Base-by-base conservation (phyloP, 2,329 filamentous ascomycete species). In the Fusarium beomiforme region DNA sequence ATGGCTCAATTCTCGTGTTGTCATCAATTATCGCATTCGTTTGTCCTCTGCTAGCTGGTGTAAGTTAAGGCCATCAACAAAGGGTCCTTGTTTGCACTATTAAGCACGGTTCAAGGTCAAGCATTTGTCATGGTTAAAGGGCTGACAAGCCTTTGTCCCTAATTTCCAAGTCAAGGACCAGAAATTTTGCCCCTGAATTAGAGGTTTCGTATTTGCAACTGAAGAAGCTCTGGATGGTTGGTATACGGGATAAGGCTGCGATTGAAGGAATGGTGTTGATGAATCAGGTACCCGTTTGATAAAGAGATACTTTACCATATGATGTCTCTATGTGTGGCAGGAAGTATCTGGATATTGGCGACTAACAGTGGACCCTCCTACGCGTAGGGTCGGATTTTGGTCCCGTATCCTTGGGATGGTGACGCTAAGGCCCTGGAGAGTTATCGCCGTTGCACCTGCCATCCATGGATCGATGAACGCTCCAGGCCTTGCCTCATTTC, bases 291-390 rank as follows among this genome's bases (percentile, higher is more conserved):
- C 39, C 62, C 34, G 43, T 1, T 14, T 41, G 57, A 47, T 59
- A 67, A 46, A 54, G 36, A n/a, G 39, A 37, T 71, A 70, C 68
- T 36, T 58, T 44, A n/a, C 23, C 12, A 17, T 24, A 23, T 33
- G 37, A 39, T 49, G 53, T 46, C 23, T 16, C 23, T 39, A 17
- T 26, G 29, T 24, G 23, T 39, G 11, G 44, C 43, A 21, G 33
- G 36, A 23, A 31, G 68, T 70, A 70, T 37, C 46, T 62, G 23
- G 49, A 17, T 57, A 56, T 64, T 36, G 41, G 21, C 8, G 62
- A 34, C 56, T 71, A 71, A 71, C 68, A 71, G 53, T 63, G 57
- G 69, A 31, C 43, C 44, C 26, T 39, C 29, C 29, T 65, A 37
- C 33, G 26, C 29, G 33, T 49, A 54, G 63, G 47, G 59, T 31